phyloP scores from a whole-genome alignment of 169 alveolate species.

The Pseudocohnilembus persalinus region DNA sequence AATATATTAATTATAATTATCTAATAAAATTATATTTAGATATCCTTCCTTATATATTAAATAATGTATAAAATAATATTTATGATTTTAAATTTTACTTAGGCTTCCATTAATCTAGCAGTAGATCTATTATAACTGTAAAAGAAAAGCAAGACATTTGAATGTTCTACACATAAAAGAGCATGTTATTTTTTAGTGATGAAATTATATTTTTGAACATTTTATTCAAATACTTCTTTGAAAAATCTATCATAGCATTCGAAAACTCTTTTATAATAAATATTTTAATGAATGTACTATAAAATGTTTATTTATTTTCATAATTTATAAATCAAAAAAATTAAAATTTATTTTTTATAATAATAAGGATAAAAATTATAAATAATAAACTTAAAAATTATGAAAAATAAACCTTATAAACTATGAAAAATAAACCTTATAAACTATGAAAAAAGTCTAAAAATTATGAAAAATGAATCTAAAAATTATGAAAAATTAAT shows the following conservation, averaged over 20 bases:
- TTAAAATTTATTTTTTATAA: no score
- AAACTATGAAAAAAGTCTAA: no score
- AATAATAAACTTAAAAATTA: no score
- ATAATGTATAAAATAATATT: background rate
- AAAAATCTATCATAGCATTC: background rate
- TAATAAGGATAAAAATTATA: no score
- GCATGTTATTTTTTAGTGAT: background rate
- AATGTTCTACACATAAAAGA: slow-evolving; percentile 6
- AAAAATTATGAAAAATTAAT: no score
- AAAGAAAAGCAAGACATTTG: slow-evolving; percentile 15
- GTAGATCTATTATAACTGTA: slow-evolving; percentile 3
- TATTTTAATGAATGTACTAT: no score
- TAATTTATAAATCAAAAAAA: no score
- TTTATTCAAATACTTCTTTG: background rate
- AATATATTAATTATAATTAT: background rate
- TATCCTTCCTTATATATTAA: background rate
- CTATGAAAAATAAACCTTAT: no score
- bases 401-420: no score
- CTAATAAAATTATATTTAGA: background rate
- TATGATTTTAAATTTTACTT: background rate
- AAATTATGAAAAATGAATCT: no score
- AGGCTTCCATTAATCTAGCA: background rate
- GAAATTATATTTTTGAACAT: background rate
- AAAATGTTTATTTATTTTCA: no score
- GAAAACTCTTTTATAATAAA: background rate